Evolutionary conservation across 768 basidiomycete genomes (phyloP), one percentile per base, ranked within the genome.

Genomic region (Leccinum uliginosum): DNA sequence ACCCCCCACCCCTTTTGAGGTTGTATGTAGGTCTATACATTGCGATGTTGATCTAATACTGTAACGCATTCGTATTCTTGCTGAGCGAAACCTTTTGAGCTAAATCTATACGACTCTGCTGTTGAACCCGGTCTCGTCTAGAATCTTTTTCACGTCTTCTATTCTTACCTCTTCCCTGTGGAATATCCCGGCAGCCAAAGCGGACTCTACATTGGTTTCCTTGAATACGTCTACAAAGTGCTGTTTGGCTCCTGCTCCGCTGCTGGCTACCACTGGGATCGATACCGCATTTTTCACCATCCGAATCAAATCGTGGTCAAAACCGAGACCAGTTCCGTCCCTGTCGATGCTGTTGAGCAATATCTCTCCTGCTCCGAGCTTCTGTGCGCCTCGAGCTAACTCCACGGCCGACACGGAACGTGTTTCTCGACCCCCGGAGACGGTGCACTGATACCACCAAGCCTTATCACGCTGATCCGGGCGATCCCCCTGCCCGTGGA

Each of bases 371-470:
- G 97, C 95, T 4, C 97, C 97, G 15, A 99, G 82, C 40, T 70
- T 70, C 70, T 97, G 93, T n/a, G 86, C 93, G 12, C 96, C 97
- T 56, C 83, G 78, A 17, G 90, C 92, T n/a, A 99, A 84, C 72
- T 98, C 86, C 21, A 92, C 84, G 44, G 86, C 96, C 14, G 96
- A 97, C 30, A 99, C 74, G 34, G 84, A 84, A 12, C 93, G 84
- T 23, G 77, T 62, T 69, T 93, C 89, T 29, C 97, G 85, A 14
- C 97, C 97, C 38, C 97, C 96, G 1, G 87, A 90, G 48, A 98
- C 90, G 11, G 97, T 98, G 72, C 97, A 98, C 69, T 95, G 93
- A 73, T 99, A 99, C 97, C 96, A 98, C 94, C 97, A 98, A 44
- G 85, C 87, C 67, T 83, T 86, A 44, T 83, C 86, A 53, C 79